Percentiles rank a stretch among this genome's conserved stretches.
phyloP scores from a whole-genome alignment of 257 asterid species.

The Striga asiatica region DNA sequence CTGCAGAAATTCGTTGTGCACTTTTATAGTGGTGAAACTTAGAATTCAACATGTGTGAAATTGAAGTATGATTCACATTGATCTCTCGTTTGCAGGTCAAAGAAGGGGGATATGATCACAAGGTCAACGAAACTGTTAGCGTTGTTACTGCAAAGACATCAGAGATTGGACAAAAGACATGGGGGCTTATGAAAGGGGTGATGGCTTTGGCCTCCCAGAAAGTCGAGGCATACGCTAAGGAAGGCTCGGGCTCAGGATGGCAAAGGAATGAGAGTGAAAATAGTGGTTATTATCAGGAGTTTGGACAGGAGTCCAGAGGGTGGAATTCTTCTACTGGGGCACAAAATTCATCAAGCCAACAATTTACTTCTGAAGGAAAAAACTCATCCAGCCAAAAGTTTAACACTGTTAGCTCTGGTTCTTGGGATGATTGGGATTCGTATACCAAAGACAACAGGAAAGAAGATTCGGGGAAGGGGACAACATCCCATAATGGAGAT shows the following conservation, averaged over 20 bases:
- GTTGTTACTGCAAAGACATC: conserved; percentile 56
- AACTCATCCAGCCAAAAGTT: conserved; percentile 26
- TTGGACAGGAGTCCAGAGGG: conserved; percentile 33
- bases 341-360: too few relatives aligned
- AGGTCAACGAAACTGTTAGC: conserved; percentile 54
- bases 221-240: conserved; percentile 63
- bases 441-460: conserved; percentile 30
- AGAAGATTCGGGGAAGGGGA: conserved; percentile 27
- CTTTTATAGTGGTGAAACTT: too few relatives aligned
- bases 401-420: conserved; percentile 26
- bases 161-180: conserved; percentile 64
- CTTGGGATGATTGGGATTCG: conserved; percentile 87
- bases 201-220: conserved; percentile 72
- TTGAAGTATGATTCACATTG: not conserved
- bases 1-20: too few relatives aligned
- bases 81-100: conserved; percentile 33
- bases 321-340: conserved; percentile 36
- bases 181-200: conserved; percentile 77
- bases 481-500: too few relatives aligned
- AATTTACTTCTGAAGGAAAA: too few relatives aligned
- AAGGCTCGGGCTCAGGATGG: conserved; percentile 45
- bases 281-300: conserved; percentile 49
- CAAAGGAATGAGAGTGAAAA: conserved; percentile 33
- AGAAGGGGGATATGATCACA: conserved; percentile 68
- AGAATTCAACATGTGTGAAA: not conserved